Percentiles rank a stretch among this genome's conserved stretches.
phyloP scores from a whole-genome alignment of 495 filamentous ascomycete genomes.

The Chaetomium fimeti region DNA sequence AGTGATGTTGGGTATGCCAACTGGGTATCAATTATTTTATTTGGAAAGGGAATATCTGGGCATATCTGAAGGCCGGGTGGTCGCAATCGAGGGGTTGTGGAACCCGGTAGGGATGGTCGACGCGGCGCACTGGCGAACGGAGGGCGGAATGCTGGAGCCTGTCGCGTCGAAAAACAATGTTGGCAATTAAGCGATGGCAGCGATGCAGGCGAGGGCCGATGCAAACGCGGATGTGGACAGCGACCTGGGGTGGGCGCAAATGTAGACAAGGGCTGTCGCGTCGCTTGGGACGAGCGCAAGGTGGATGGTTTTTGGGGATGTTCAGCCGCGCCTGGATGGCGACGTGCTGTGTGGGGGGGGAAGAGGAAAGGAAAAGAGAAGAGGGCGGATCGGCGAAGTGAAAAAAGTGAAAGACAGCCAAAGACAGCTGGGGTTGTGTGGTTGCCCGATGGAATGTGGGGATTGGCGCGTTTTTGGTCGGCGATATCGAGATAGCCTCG shows the following conservation, averaged over 20 bases:
- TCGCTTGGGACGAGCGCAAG: conserved; percentile 30
- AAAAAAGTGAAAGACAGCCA: conserved; percentile 34
- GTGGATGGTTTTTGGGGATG: conserved; percentile 21
- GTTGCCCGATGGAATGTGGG: conserved; percentile 34
- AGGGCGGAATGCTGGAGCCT: conserved; percentile 21
- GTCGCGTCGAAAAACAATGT: conserved; percentile 29
- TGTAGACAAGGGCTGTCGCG: conserved; percentile 28
- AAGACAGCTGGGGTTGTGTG: conserved; percentile 28
- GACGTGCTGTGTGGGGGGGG: conserved; percentile 24
- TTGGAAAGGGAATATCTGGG: conserved; percentile 28
- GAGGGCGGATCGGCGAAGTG: conserved; percentile 33
- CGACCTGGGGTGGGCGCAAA: conserved; percentile 20
- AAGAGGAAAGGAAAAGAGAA: conserved; percentile 25
- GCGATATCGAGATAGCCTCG: conserved; percentile 48
- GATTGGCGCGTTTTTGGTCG: conserved; percentile 46
- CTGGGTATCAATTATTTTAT: conserved; percentile 27
- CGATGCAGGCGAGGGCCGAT: conserved; percentile 9
- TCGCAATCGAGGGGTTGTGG: conserved; percentile 28
- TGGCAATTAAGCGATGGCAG: conserved; percentile 17
- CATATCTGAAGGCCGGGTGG: conserved; percentile 39
- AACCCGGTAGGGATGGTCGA: conserved; percentile 24
- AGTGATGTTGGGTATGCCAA: conserved; percentile 25
- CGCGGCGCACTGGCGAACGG: conserved; percentile 18
- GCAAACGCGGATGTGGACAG: conserved; percentile 14
- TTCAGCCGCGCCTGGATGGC: conserved; percentile 29